Base-by-base conservation (phyloP, 306 rosid genomes). In the Dalbergia cochinchinensis region DNA sequence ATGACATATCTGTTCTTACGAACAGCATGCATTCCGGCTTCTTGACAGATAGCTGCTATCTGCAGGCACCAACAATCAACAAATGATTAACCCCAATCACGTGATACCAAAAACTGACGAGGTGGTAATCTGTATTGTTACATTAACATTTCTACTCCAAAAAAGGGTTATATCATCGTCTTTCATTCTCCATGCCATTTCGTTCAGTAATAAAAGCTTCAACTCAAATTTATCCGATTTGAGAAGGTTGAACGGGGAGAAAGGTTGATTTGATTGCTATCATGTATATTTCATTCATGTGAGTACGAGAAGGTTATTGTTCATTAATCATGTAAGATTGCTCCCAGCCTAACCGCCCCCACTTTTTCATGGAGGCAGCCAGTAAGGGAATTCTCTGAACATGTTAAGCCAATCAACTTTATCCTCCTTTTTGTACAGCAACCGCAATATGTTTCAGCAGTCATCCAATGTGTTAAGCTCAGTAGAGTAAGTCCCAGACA, bases 11-110 rank as follows among this genome's bases (percentile, higher is more conserved):
- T 85, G 86, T 96, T 96, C 89, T 96, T 96, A 9, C 99, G 89
- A 66, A 96, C 99, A 22, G 99, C 99, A 18, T 96, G 99, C 99
- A 96, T 96, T 80, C 99, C 98, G 3, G 99, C 99, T 84, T 95
- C 99, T 88, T 95, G 99, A 85, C 99, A 95, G 63, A 96, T 93
- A 39, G 99, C 99, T 1, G 97, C 73, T 31, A 96, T 96, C 99
- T 96, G 89, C 81, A 79, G 18, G 31, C 69, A 77, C 51, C 78
- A 55, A 59, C 55, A 57, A 34, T 41, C 45, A 74, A 62, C 35
- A 10, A 41, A 65, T 42, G 31, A 41, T 59, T 4, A 42, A 12
- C n/a, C 42, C n/a, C 6, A 7, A 42, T 35, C 5, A 76, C 18
- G 45, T 19, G n/a, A 22, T 12, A 35, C 37, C 44, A 18, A 11